A percentile compares a stretch with the other conserved stretches of the same genome.
Evolutionary conservation across 768 basidiomycete genomes (phyloP).

Genomic region (Cystobasidium ongulense): DNA sequence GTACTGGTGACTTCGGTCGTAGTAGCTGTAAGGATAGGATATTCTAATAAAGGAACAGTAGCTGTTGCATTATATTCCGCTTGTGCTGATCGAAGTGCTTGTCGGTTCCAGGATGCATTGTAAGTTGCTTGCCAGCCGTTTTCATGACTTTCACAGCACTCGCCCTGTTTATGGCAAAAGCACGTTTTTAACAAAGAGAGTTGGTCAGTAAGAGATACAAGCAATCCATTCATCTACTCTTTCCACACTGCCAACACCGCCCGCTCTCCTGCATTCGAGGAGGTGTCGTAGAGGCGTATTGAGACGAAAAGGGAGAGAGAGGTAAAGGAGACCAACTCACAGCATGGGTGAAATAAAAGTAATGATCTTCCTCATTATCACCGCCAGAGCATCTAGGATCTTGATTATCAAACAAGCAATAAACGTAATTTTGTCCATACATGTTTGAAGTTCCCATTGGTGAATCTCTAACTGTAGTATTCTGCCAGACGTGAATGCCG

Average conservation of each 20-base stretch:
- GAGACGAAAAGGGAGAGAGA: too few relatives aligned
- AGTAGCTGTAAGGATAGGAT: too few relatives aligned
- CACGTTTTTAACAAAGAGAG: too few relatives aligned
- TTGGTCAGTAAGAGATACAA: too few relatives aligned
- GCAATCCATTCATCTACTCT: too few relatives aligned
- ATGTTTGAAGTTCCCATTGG: constrained; percentile 7
- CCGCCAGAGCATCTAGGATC: constrained; percentile 14
- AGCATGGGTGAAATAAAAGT: constrained; percentile 3
- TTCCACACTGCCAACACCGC: too few relatives aligned
- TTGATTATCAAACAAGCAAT: not conserved
- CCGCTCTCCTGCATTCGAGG: too few relatives aligned
- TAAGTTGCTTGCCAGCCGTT: not conserved
- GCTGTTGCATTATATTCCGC: not conserved
- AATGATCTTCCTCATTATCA: constrained; percentile 7
- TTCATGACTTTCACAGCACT: not conserved
- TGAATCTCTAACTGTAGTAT: not conserved
- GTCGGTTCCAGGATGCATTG: not conserved
- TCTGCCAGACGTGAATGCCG: constrained; percentile 31
- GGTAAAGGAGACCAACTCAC: not conserved
- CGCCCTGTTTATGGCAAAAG: too few relatives aligned
- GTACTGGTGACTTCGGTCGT: not conserved
- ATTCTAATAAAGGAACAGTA: not conserved
- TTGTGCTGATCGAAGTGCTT: not conserved
- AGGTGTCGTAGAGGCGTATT: too few relatives aligned
- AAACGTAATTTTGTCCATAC: constrained; percentile 32